These are phyloP conservation scores for Steccherinum ochraceum DNA, from an alignment of 768 basidiomycete genomes.

Conservation along the genomic window DNA sequence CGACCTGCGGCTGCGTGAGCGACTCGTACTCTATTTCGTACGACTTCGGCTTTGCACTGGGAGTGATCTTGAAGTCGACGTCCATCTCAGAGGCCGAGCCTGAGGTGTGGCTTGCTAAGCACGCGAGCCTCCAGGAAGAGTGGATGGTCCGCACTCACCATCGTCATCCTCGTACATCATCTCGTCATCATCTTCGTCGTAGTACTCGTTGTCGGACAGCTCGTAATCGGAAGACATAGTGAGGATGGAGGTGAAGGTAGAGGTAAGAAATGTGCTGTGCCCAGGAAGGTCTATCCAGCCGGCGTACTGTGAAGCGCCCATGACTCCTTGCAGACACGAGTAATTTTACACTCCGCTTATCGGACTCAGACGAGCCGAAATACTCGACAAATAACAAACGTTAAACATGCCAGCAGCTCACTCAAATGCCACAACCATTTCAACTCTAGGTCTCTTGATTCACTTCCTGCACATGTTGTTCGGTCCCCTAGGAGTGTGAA, in stretches of 20 bases:
- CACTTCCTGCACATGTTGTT: too few species aligned
- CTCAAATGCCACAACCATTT: too few species aligned
- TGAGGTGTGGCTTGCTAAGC: slow-evolving; percentile 21
- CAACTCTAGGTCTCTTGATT: too few species aligned
- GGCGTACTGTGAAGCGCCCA: background rate
- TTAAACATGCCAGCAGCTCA: too few species aligned
- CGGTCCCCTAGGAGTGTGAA: too few species aligned
- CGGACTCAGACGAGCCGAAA: too few species aligned
- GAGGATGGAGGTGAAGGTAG: slow-evolving; percentile 5
- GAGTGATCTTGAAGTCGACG: slow-evolving; percentile 56
- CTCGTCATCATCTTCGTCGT: slow-evolving; percentile 68
- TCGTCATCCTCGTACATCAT: slow-evolving; percentile 57
- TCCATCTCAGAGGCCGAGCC: slow-evolving; percentile 55
- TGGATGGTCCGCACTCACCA: slow-evolving; percentile 26
- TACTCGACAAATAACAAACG: too few species aligned
- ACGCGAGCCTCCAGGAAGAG: slow-evolving; percentile 13
- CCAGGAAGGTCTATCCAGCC: background rate
- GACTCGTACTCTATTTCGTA: slow-evolving; percentile 87
- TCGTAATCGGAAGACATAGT: slow-evolving; percentile 63
- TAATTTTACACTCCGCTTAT: too few species aligned
- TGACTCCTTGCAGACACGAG: background rate
- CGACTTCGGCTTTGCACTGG: slow-evolving; percentile 54
- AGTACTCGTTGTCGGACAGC: slow-evolving; percentile 59
- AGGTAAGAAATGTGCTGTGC: slow-evolving; percentile 3
- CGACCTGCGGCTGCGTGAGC: slow-evolving; percentile 65